Evolutionary conservation across 345 rosid species (phyloP).

Genomic region (Acer saccharum): DNA sequence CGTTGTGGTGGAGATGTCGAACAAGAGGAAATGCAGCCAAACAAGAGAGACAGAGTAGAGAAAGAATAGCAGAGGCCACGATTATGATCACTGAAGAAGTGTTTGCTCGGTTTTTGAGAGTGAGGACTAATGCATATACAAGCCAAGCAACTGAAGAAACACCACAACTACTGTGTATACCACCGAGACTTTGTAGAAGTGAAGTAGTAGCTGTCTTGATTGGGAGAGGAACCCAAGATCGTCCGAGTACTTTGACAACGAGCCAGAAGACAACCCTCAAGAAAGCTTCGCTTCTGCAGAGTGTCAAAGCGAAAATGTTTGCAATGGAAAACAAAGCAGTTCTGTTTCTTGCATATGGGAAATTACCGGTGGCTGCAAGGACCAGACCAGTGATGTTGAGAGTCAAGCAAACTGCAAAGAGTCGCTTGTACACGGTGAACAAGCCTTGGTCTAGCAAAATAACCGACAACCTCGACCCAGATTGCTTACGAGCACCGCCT

Average conservation of each 20-base stretch:
- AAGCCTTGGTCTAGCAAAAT: conserved; percentile 84
- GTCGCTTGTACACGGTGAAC: conserved; percentile 77
- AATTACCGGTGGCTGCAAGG: conserved; percentile 61
- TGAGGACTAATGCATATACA: conserved; percentile 53
- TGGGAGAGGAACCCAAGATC: conserved; percentile 54
- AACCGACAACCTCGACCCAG: conserved; percentile 55
- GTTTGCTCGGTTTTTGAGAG: conserved; percentile 53
- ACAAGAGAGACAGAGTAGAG: conserved; percentile 58
- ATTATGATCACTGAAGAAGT: conserved; percentile 59
- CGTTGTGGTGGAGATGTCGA: conserved; percentile 82
- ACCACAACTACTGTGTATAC: conserved; percentile 81
- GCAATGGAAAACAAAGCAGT: conserved; percentile 68
- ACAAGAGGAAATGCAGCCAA: conserved; percentile 74
- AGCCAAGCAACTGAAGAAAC: conserved; percentile 79
- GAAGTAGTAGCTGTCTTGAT: conserved; percentile 67
- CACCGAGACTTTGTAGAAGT: conserved; percentile 75
- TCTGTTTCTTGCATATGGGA: conserved; percentile 64
- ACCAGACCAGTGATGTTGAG: conserved; percentile 55
- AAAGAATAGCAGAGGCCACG: conserved; percentile 58
- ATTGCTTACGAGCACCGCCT: conserved; percentile 39
- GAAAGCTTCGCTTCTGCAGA: conserved; percentile 78
- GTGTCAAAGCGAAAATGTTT: conserved; percentile 68
- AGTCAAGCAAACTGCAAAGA: conserved; percentile 47
- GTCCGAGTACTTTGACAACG: conserved; percentile 56
- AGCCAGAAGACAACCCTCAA: conserved; percentile 62